Evolutionary conservation across 768 basidiomycete species (phyloP), one percentile per base, ranked within the genome.

Genomic region (Leucosporidium creatinivorum): DNA sequence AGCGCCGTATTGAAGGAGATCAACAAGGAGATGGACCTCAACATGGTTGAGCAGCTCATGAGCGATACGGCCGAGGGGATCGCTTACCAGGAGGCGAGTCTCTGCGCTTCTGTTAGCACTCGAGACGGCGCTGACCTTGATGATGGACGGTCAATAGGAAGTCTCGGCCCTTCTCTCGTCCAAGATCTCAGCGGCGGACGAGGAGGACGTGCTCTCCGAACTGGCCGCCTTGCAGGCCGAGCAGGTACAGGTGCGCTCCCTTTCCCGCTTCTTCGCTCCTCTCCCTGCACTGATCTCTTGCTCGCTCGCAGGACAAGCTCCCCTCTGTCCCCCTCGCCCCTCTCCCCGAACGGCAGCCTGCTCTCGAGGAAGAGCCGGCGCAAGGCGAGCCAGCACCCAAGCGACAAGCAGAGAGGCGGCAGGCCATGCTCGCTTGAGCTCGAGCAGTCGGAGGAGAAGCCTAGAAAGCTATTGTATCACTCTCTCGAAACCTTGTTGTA

Each of bases 1-100:
- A 97, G 89, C 73, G 88, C 89, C 36, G 92, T 97, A 1, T 81
- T 99, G 55, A 91, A 89, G 77, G 86, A 96, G 79, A 88, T 99
- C 21, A 93, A 99, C 78, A 87, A 87, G 73, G 92, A 98, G 78
- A 86, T 99, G 85, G 91, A 86, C 73, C 74, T 92, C 13, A 92
- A 96, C 77, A 86, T 82, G 67, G 93, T 97, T n/a, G 94, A 98
- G 83, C 89, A 85, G 76, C 80, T 98, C 61, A 83, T 99, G 81
- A 91, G 88, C 72, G 91, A 96, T 79, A 96, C 93, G 0, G 84
- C 85, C 5, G 94, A 98, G 75, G 96, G 92, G 18, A 84, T 89
- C 71, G 92, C 87, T 68, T 97, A 97, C 77, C 92, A 99, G 76
- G 81, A 83, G 58, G 70, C 50, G 30, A 39, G 72, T 31, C 10